Evolutionary conservation across 192 early-diverging fungal genomes (phyloP), one percentile per base, ranked within the genome.

Genomic region (Backusella mclennaniae): DNA sequence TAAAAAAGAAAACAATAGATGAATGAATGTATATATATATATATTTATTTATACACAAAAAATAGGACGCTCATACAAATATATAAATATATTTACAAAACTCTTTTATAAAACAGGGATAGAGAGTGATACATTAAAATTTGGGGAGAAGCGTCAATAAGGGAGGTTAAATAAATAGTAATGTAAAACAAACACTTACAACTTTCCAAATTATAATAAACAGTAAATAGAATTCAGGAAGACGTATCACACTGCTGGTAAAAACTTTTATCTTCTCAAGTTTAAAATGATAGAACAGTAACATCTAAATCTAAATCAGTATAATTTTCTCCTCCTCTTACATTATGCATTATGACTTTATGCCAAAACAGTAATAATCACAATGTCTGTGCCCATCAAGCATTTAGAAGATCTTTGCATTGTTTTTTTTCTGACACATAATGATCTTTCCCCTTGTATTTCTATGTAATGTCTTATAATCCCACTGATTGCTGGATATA

Each of bases 71-170:
- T 63, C 26, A 36, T 69, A 36, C 21, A 69, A 35, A 38, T n/a
- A 68, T 35, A 69, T 38, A 69, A 38, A 38, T 67, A 67, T n/a
- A 67, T 67, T 67, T 49, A 49, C 46, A 67, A 67, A n/a, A 67
- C 35, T 19, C 31, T 35, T 67, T 35, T 67, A 69, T 38, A 69
- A 38, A 69, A 36, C 21, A 41, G 71, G 71, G 42, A 44, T 66
- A 52, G 49, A 75, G 33, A 29, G 66, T 38, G 63, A 69, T 68
- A 66, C n/a, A 68, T 31, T 29, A 31, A 68, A 75, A 75, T 15
- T 42, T 49, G 33, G 53, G 26, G 14, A 73, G 36, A 11, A 69
- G 67, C n/a, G 67, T 39, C 35, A 41, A 38, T 69, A 69, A 69
- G 68, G 68, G 68, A 38, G 35, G 36, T 39, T 23, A 69, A 19